Evolutionary conservation across 192 early-diverging fungal species (phyloP).

Genomic region (Coemansia sp.): DNA sequence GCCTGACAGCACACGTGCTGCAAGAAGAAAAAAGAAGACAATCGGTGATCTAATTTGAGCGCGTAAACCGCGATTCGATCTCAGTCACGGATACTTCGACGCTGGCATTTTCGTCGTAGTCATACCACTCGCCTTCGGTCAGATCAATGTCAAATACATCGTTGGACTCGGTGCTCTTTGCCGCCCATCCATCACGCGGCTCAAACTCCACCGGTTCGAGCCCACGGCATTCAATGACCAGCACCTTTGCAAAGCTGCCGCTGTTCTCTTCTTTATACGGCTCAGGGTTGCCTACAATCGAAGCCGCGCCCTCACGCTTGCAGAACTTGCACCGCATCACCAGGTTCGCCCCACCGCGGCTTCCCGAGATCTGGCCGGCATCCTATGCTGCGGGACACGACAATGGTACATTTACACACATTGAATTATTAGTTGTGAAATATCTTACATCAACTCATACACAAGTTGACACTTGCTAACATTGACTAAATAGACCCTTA

Average conservation of each 20-base stretch:
- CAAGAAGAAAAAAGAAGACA: neutral
- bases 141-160: conserved; percentile 80
- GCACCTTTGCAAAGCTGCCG: conserved; percentile 63
- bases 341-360: conserved; percentile 79
- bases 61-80: conserved; percentile 24
- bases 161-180: conserved; percentile 67
- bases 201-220: conserved; percentile 79
- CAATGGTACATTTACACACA: too few species aligned
- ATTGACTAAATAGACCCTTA: too few species aligned
- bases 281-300: conserved; percentile 28
- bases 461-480: too few species aligned
- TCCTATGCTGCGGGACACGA: conserved; percentile 42
- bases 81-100: conserved; percentile 44
- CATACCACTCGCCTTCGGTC: conserved; percentile 80
- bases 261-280: conserved; percentile 56
- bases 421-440: too few species aligned
- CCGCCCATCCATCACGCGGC: conserved; percentile 65
- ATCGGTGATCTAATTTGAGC: conserved; percentile 9
- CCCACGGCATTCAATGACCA: conserved; percentile 79
- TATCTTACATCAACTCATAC: too few species aligned
- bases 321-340: conserved; percentile 93
- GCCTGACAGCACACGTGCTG: neutral
- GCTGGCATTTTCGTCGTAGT: conserved; percentile 76
- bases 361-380: conserved; percentile 63
- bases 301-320: conserved; percentile 69